Percentiles rank a stretch among this genome's conserved stretches.
phyloP scores from a whole-genome alignment of 495 filamentous ascomycete genomes.

The Penicillium atrosanguineum region DNA sequence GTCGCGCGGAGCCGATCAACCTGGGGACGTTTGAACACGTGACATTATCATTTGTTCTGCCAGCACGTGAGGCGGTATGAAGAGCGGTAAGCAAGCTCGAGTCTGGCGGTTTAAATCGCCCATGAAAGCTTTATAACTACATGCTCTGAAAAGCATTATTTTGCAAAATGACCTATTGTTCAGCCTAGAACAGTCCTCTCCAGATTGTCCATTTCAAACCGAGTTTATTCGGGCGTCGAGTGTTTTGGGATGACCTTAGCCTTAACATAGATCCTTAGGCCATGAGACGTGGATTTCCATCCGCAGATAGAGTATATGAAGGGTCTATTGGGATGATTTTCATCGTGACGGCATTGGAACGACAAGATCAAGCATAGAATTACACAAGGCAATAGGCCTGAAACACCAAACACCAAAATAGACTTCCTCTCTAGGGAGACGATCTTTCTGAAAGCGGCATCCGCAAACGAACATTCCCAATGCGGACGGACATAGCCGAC shows the following conservation, averaged over 20 bases:
- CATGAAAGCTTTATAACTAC: not conserved
- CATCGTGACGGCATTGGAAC: not conserved
- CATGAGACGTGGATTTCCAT: not conserved
- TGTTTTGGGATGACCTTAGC: not conserved
- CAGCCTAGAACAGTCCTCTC: not conserved
- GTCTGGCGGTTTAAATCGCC: not conserved
- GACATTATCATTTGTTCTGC: not conserved
- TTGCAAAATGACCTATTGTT: not conserved
- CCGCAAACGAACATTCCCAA: slow-evolving; percentile 9
- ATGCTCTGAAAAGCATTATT: not conserved
- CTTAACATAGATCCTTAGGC: not conserved
- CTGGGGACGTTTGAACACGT: not conserved
- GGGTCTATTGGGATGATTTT: not conserved
- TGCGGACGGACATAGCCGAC: slow-evolving; percentile 9
- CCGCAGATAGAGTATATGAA: not conserved
- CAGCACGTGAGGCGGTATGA: not conserved
- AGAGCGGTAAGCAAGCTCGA: not conserved
- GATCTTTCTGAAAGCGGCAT: slow-evolving; percentile 4
- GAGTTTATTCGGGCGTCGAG: not conserved
- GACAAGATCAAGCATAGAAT: not conserved
- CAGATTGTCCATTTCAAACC: not conserved
- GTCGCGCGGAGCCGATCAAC: not conserved
- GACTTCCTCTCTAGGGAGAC: not conserved
- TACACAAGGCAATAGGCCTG: not conserved
- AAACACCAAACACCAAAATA: not conserved